Base-by-base conservation (phyloP, 805 yeast species). In the Candida multigemmis region DNA sequence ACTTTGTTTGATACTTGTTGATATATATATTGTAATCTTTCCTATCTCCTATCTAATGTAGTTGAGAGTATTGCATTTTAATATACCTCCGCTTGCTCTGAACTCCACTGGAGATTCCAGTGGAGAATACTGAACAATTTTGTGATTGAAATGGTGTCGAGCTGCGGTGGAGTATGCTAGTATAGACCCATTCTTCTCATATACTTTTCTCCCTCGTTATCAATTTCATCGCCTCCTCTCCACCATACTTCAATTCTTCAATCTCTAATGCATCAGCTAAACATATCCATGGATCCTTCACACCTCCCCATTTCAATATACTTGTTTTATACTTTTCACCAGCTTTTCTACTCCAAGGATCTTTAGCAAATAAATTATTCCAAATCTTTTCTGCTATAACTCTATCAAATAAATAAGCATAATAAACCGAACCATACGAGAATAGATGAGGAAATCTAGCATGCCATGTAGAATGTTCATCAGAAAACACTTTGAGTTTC, bases 351-450 rank as follows among this genome's bases (percentile, higher is more conserved):
- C 74, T 70, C 46, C 80, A 65, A 2, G 96, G 95, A 46, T 86
- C 73, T 4, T 63, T 41, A 3, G 53, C 60, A 48, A 91, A 91
- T 21, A 89, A 56, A 24, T 71, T 74, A 7, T 68, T 63, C 87
- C 95, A 91, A 2, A 89, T 69, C 43, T 75, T 76, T 14, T 85
- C 73, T 0, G 97, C 96, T 36, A 91, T 82, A 5, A 95, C 96
- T 21, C 96, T 59, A 53, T 91, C 98, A 30, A 91, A 68, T 27
- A 91, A 53, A 48, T 91, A 91, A 16, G 95, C 81, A 55, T 91
- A 91, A 47, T 91, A 91, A 1, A 87, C 82, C 0, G 96, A 83
- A 1, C 97, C 97, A 46, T 91, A 91, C 0, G 95, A 85, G 40
- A 80, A 82, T 21, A 91, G 56, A 46, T 91, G 98, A 2, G 96